Evolutionary conservation across 202 grass and related monocot genomes (phyloP).

Genomic region (Brachypodium distachyon): DNA sequence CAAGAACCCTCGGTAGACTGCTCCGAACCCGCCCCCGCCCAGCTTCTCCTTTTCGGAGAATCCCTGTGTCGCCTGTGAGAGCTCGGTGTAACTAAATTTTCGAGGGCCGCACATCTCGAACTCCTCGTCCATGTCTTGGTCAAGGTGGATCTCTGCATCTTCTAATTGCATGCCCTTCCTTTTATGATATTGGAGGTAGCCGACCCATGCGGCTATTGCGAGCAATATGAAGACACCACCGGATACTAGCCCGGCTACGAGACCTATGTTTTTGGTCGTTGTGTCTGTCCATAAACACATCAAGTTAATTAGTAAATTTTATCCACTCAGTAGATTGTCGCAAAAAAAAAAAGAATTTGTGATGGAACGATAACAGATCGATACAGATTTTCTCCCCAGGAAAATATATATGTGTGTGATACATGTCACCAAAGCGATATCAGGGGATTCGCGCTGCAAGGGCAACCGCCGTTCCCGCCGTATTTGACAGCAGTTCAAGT

Average conservation of each 20-base stretch:
- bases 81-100: constrained; percentile 11
- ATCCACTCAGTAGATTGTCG: neutral
- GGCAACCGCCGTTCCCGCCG: no score
- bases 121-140: neutral
- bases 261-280: neutral
- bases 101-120: neutral
- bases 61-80: constrained; percentile 16
- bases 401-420: no score
- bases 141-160: neutral
- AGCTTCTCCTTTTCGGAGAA: constrained; percentile 38
- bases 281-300: neutral
- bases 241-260: neutral
- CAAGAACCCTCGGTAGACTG: constrained; percentile 24
- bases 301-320: neutral
- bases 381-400: no score
- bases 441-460: no score
- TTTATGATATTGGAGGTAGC: neutral
- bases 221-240: neutral
- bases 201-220: neutral
- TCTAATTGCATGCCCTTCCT: neutral
- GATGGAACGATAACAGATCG: neutral
- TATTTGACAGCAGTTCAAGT: no score
- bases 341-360: no score
- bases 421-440: no score
- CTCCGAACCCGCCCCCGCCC: constrained; percentile 34